phyloP scores from a whole-genome alignment of 2,329 filamentous ascomycete species.

The Aspergillus fumigatiaffinis region DNA sequence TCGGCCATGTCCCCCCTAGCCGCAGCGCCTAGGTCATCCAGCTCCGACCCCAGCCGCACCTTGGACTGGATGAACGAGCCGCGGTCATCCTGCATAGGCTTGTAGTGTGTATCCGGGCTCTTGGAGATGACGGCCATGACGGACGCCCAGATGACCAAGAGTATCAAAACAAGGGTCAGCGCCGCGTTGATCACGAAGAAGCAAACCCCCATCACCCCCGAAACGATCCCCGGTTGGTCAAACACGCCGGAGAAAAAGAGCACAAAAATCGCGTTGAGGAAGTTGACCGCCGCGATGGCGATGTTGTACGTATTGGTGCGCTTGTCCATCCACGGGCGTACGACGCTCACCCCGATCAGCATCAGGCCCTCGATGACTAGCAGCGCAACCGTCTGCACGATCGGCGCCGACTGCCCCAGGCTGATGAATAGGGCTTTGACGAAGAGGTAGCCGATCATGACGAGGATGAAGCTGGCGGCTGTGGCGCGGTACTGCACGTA shows the following conservation, averaged over 20 bases:
- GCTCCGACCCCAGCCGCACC: constrained; percentile 65
- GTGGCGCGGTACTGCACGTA: constrained; percentile 95
- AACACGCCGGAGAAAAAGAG: constrained; percentile 85
- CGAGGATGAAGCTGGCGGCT: constrained; percentile 89
- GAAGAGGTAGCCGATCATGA: constrained; percentile 69
- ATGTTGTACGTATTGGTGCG: constrained; percentile 96
- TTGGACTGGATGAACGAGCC: constrained; percentile 97
- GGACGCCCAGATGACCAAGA: constrained; percentile 75
- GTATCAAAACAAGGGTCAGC: constrained; percentile 74
- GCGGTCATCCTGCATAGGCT: constrained; percentile 91
- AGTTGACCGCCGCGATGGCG: constrained; percentile 82
- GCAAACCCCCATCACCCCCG: constrained; percentile 80
- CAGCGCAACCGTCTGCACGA: constrained; percentile 74
- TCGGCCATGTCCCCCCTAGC: neutral
- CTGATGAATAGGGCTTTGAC: constrained; percentile 86
- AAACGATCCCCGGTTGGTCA: constrained; percentile 74
- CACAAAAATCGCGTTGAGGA: constrained; percentile 82
- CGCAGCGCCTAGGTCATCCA: constrained; percentile 74
- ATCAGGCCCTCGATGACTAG: constrained; percentile 76
- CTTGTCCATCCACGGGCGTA: constrained; percentile 97
- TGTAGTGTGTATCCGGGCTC: constrained; percentile 90
- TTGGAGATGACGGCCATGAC: constrained; percentile 78
- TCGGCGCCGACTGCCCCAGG: constrained; percentile 65
- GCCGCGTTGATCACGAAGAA: constrained; percentile 84
- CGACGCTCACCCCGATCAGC: constrained; percentile 71